Evolutionary conservation across 1,139 yeast genomes (phyloP), one percentile per base, ranked within the genome.

Genomic region (Scheffersomyces insectosa): DNA sequence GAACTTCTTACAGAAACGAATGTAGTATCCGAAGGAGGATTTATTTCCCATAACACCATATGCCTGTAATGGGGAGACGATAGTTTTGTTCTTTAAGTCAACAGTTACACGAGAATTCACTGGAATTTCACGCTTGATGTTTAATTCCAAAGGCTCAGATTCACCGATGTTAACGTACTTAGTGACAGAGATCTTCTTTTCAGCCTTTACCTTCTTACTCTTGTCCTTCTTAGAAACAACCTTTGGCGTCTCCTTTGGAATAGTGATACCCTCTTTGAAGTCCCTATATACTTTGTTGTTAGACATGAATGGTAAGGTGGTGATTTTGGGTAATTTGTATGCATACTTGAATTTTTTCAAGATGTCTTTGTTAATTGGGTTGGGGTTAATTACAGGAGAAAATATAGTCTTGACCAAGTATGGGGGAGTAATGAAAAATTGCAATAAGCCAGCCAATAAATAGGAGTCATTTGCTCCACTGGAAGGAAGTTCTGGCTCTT

Each of bases 381-480:
- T 47, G 29, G 60, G 58, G 37, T 39, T 41, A 27, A 38, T 36
- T 12, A 36, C 37, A 6, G 49, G 42, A 5, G 48, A 43, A 65
- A 90, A 87, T 8, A 85, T 74, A 1, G 83, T 66, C 48, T 83
- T 82, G 20, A 85, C 77, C 33, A 90, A 71, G 57, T 90, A 88
- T 39, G 91, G 88, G 1, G 97, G 97, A 0, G 97, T 90, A 12
- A 90, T 80, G 56, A 88, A 88, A 58, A 72, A 90, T 59, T 89
- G 96, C 42, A 90, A 68, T 41, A 90, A 70, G 2, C 85, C 74
- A 1, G 95, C 95, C 37, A 88, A 72, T 13, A 83, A 57, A 57
- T 83, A 65, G 0, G 83, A 68, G 39, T 78, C 70, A 33, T 72
- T 44, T 11, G 40, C 57, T 14, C 42, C 49, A 42, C 48, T 45